Evolutionary conservation across 768 basidiomycete species (phyloP).

Genomic region (Pulveroboletus frians): DNA sequence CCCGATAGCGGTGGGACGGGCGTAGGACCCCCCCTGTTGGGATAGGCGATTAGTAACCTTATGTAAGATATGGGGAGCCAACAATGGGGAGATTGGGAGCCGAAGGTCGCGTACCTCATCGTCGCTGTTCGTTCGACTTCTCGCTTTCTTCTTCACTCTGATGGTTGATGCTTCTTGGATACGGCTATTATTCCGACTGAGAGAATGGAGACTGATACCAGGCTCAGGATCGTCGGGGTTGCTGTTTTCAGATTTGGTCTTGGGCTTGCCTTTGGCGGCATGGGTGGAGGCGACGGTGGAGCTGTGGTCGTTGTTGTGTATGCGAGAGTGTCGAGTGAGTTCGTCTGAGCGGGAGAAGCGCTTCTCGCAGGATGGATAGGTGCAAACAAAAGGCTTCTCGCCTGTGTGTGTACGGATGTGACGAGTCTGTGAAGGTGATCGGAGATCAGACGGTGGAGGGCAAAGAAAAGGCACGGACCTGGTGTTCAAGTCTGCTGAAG

Average conservation of each 20-base stretch:
- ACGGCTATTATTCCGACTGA: constrained; percentile 14
- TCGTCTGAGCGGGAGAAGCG: constrained; percentile 98
- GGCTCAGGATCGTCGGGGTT: constrained; percentile 25
- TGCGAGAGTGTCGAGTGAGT: constrained; percentile 91
- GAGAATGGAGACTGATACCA: constrained; percentile 25
- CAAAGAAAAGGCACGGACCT: constrained; percentile 46
- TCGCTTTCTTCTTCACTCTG: constrained; percentile 69
- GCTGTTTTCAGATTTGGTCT: constrained; percentile 25
- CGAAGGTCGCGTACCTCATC: constrained; percentile 61
- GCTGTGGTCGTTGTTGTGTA: constrained; percentile 67
- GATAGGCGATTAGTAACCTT: constrained; percentile 16
- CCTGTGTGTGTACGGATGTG: constrained; percentile 98
- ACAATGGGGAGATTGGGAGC: constrained; percentile 13
- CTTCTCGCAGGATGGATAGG: constrained; percentile 92
- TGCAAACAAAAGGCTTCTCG: constrained; percentile 95
- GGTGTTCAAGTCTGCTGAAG: constrained; percentile 94
- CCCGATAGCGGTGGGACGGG: constrained; percentile 49
- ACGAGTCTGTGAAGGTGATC: constrained; percentile 60
- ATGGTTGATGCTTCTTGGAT: constrained; percentile 25
- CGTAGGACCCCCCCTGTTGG: constrained; percentile 50
- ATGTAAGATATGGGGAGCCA: constrained; percentile 27
- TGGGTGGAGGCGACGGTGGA: constrained; percentile 15
- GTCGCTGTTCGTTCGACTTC: constrained; percentile 74
- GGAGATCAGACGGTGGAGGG: constrained; percentile 11
- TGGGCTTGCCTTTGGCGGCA: constrained; percentile 25